Conservation (phyloP, 148 eudicot species). For the Drosera capensis region DNA sequence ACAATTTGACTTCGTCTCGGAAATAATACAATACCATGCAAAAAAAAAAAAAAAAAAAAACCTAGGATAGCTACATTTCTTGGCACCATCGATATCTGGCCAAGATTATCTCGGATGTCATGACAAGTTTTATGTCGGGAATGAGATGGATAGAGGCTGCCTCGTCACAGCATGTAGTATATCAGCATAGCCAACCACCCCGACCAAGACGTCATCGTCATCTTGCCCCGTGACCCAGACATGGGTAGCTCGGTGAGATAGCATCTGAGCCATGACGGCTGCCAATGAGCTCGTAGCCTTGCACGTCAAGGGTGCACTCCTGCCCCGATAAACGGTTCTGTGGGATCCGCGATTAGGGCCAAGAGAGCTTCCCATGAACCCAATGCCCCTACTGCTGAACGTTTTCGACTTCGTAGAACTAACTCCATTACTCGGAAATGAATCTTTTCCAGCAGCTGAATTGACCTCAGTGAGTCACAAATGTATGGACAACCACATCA, state of each 20-base stretch:
- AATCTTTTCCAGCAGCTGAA: conserved; percentile 13
- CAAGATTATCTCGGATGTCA: too few species aligned
- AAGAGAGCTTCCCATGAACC: conserved; percentile 43
- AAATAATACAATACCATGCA: too few species aligned
- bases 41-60: too few species aligned
- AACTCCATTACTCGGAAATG: conserved; percentile 12
- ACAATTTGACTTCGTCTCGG: too few species aligned
- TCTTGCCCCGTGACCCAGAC: conserved; percentile 91
- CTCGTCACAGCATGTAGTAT: conserved; percentile 70
- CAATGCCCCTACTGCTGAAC: conserved; percentile 73
- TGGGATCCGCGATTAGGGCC: conserved; percentile 24
- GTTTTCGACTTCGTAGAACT: conserved; percentile 28
- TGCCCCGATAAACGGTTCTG: conserved; percentile 80
- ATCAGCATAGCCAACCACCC: conserved; percentile 81
- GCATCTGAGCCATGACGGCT: conserved; percentile 98
- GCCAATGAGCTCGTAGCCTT: conserved; percentile 70
- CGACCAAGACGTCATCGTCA: conserved; percentile 57
- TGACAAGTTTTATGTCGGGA: too few species aligned
- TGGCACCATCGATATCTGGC: too few species aligned
- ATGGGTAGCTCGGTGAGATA: conserved; percentile 89
- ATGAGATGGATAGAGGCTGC: conserved; percentile 17
- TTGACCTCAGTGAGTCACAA: conserved; percentile 3
- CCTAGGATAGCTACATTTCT: too few species aligned
- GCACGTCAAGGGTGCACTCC: conserved; percentile 88
- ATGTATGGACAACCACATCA: too few species aligned